Evolutionary conservation across 1,284 basidiomycete genomes (phyloP), one percentile per base, ranked within the genome.

Genomic region (Puccinia coronata): DNA sequence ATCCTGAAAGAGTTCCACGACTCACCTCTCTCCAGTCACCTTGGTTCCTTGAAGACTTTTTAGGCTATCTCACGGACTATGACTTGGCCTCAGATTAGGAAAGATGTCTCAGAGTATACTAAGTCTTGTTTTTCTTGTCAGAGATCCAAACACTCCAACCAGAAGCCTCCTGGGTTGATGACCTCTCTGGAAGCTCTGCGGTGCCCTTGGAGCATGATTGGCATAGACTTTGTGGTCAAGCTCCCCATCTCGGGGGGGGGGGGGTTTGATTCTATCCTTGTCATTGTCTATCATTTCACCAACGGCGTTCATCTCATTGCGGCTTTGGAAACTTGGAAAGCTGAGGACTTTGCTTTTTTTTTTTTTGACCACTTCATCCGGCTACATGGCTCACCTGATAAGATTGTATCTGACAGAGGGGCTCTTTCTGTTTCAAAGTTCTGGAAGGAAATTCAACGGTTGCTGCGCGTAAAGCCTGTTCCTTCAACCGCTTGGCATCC

Each of bases 181-280:
- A 82, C 86, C 74, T 86, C 87, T 0, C 84, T 88, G 20, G 88
- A 2, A 18, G 82, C 59, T 59, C 83, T 84, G 0, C 11, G 51
- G 6, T 20, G 72, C 23, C 88, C 88, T 0, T 90, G 87, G 85
- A 83, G 84, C 36, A 84, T 85, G 0, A 85, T 90, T 6, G 87
- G 87, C 0, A 87, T 89, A 85, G 89, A 90, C 82, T 86, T 88
- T 72, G 88, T 90, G 41, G 85, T 85, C 9, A 85, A 86, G 31
- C 84, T 90, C 0, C 89, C 89, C 0, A 8, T 12, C 11, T 87
- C 86, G 0, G 82, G 84, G 2, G 86, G 87, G 0, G 43, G 16
- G 9, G 16, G 16, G 9, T 88, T 77, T 82, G 84, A 88, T 79
- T 78, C 87, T 6, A 87, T 90, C 4, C 76, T 88, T 0, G 87